Evolutionary conservation across 345 rosid species (phyloP).

Genomic region (Excoecaria cochinchinensis): DNA sequence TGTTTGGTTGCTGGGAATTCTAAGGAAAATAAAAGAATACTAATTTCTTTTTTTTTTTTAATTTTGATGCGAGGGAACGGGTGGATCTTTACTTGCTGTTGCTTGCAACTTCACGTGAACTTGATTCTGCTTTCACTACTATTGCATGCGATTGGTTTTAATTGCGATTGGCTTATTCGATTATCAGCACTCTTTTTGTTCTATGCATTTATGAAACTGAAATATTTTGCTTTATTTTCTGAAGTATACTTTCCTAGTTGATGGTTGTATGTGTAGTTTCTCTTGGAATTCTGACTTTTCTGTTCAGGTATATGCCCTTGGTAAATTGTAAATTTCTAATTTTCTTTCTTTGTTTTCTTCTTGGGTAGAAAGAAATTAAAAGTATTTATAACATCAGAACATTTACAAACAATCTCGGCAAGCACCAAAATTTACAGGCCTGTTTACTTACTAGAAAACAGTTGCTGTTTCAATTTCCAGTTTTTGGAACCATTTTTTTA

Average conservation of each 20-base stretch:
- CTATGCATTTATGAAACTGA: background rate
- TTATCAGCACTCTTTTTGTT: background rate
- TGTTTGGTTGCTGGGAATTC: conserved; percentile 19
- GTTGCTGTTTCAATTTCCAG: too few species aligned
- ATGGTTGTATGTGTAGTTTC: background rate
- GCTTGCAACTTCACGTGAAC: background rate
- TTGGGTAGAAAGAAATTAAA: too few species aligned
- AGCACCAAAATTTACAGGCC: too few species aligned
- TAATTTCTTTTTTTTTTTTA: background rate
- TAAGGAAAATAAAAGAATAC: background rate
- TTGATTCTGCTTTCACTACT: background rate
- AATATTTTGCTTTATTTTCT: background rate
- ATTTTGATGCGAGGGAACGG: background rate
- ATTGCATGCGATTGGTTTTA: background rate
- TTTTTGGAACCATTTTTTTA: too few species aligned
- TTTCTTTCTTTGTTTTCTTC: too few species aligned
- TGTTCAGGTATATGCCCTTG: too few species aligned
- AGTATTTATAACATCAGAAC: too few species aligned
- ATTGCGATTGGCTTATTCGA: background rate
- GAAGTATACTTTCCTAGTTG: background rate
- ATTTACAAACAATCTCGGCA: too few species aligned
- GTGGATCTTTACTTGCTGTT: background rate
- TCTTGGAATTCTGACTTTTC: background rate
- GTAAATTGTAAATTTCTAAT: too few species aligned
- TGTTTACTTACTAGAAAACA: too few species aligned